Percentiles rank a stretch among this genome's conserved stretches.
phyloP scores from a whole-genome alignment of 164 flowering plant genomes.

The Stephania cephalantha region DNA sequence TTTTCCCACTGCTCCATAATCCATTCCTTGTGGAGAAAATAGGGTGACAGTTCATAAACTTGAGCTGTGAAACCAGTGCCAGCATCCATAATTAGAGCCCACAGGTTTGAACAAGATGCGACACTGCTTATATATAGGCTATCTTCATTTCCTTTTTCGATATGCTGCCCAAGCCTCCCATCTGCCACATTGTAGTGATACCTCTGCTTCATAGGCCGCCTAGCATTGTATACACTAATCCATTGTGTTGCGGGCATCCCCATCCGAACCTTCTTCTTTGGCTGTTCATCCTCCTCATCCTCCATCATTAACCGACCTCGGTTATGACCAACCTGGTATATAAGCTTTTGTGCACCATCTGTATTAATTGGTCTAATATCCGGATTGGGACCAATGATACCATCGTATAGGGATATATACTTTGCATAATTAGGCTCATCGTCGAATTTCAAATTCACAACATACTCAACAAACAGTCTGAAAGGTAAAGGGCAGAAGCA shows the following conservation, averaged over 20 bases:
- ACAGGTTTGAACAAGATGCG: conserved; percentile 68
- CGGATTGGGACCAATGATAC: conserved; percentile 81
- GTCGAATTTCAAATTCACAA: conserved; percentile 86
- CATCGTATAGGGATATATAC: conserved; percentile 85
- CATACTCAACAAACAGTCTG: conserved; percentile 70
- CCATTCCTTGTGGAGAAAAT: conserved; percentile 85
- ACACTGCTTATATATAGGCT: conserved; percentile 82
- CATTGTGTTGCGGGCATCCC: conserved; percentile 97
- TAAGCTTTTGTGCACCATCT: conserved; percentile 94
- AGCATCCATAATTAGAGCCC: conserved; percentile 98
- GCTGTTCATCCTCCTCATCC: conserved; percentile 82
- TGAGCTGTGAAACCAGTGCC: conserved; percentile 80
- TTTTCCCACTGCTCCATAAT: too few species aligned
- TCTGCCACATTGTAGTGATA: conserved; percentile 92
- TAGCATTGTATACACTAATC: conserved; percentile 88
- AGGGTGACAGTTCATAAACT: conserved; percentile 71
- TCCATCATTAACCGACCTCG: conserved; percentile 76
- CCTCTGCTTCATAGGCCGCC: conserved; percentile 92
- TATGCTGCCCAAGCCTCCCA: conserved; percentile 70
- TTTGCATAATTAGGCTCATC: conserved; percentile 95
- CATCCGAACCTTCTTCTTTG: conserved; percentile 80
- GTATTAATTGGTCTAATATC: conserved; percentile 84
- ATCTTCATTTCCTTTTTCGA: conserved; percentile 86
- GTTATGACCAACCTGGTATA: conserved; percentile 90
- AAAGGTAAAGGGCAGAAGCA: conserved; percentile 85